Base-by-base conservation (phyloP, 2,329 filamentous ascomycete genomes). In the Diaporthe citrichinensis region DNA sequence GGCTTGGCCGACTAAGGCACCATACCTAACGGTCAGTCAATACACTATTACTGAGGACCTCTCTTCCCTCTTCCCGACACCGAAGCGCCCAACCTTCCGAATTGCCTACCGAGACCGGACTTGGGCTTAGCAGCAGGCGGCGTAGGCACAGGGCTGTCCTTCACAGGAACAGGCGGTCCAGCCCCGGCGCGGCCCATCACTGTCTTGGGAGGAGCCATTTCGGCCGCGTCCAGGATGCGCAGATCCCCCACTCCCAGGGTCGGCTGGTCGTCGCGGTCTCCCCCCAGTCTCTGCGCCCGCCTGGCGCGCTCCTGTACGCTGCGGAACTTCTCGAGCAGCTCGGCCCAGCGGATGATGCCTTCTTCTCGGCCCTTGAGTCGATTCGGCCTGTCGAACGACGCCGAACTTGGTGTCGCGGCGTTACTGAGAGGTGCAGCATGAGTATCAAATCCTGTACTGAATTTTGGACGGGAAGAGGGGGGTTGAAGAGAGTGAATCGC, bases 251-350 rank as follows among this genome's bases (percentile, higher is more conserved):
- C 74, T 12, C 79, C 86, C n/a, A 89, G 83, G 6, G 84, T 82
- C 5, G 85, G 82, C 8, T 86, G 84, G 62, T 88, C 87, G 67
- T 91, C 88, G 46, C 86, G 79, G 23, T 88, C 85, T 7, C 88
- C 85, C 20, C 90, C 88, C 71, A 90, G 84, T 76, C 92, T 87
- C 81, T 95, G 93, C 17, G 91, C 88, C 72, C 95, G 90, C 73
- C 95, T 90, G 8, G 96, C 94, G 76, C 92, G 92, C 79, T 99
- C 97, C 81, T 99, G 97, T 2, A 97, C 96, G 71, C 90, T 91
- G 79, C 94, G 94, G 85, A 99, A 99, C 82, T 98, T 98, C 78
- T 99, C 97, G 7, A 99, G 89, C 49, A 99, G 88, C 80, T 99
- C 97, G 3, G 90, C 91, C 97, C 97, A 99, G 73, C 94, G 93